Evolutionary conservation across 257 asterid species (phyloP).

Genomic region (Fraxinus cuspidata): DNA sequence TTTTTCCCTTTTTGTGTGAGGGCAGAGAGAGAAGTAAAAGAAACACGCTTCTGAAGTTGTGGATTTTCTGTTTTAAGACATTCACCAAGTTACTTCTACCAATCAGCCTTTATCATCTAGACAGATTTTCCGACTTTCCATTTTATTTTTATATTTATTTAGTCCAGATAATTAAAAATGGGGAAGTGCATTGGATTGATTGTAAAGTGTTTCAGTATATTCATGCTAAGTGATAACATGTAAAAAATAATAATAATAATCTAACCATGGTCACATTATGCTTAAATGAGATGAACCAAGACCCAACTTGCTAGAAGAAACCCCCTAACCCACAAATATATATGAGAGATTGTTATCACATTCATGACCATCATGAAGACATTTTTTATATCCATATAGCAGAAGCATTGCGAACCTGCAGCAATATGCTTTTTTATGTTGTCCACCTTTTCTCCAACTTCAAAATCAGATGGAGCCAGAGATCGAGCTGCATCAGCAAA

Average conservation of each 20-base stretch:
- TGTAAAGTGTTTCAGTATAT: not conserved
- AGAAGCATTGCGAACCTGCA: slow-evolving; percentile 59
- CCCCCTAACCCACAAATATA: not conserved
- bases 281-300: slow-evolving; percentile 1
- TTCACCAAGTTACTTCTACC: slow-evolving; percentile 4
- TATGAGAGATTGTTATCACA: not conserved
- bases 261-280: not conserved
- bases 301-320: not conserved
- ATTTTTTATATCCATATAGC: slow-evolving; percentile 20
- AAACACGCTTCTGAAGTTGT: not conserved
- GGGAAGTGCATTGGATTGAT: slow-evolving; percentile 4
- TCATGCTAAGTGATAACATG: not conserved
- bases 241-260: not conserved
- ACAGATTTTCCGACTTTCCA: slow-evolving; percentile 13
- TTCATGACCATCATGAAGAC: slow-evolving; percentile 3
- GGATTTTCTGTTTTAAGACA: not conserved
- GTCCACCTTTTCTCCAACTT: slow-evolving; percentile 64
- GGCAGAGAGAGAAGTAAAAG: not conserved
- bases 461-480: slow-evolving; percentile 64
- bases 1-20: no score
- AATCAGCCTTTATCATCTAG: slow-evolving; percentile 22
- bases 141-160: not conserved
- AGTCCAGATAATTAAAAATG: not conserved
- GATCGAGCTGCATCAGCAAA: slow-evolving; percentile 77
- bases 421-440: slow-evolving; percentile 56